Percentiles rank a stretch among this genome's conserved stretches.
These are phyloP conservation scores for Ophiostoma ulmi DNA, from an alignment of 2,329 filamentous ascomycete genomes.

Conservation along the genomic window DNA sequence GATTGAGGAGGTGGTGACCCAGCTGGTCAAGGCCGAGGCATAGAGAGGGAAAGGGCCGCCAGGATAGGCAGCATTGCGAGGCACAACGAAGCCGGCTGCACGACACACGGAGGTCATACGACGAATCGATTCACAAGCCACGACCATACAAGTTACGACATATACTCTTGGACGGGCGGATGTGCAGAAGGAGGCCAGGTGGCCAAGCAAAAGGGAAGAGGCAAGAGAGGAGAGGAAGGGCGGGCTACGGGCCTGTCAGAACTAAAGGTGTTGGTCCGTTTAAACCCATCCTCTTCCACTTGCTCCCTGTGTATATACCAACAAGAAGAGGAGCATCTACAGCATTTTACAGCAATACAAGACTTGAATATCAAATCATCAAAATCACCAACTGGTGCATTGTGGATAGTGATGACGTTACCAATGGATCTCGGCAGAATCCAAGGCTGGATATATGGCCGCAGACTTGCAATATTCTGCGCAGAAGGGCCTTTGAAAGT, in stretches of 20 bases:
- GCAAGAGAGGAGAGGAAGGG: background rate
- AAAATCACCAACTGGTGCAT: background rate
- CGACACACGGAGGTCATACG: background rate
- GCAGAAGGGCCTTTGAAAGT: background rate
- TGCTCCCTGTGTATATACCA: slow-evolving; percentile 13
- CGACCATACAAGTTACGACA: background rate
- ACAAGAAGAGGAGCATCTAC: slow-evolving; percentile 1
- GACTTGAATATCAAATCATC: background rate
- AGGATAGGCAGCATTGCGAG: background rate
- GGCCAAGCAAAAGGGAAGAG: background rate
- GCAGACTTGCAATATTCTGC: background rate
- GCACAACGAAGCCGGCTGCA: background rate
- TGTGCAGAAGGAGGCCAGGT: background rate
- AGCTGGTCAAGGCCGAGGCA: slow-evolving; percentile 46
- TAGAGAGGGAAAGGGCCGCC: slow-evolving; percentile 17
- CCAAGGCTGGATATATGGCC: background rate
- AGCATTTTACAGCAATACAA: slow-evolving; percentile 12
- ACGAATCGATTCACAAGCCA: background rate
- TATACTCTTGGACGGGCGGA: background rate
- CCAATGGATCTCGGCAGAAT: background rate
- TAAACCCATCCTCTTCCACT: background rate
- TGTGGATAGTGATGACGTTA: background rate
- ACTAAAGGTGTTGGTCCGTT: background rate
- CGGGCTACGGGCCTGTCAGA: background rate
- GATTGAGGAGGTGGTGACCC: slow-evolving; percentile 54